These are phyloP conservation scores for Fusarium nisikadoi DNA, from an alignment of 2,329 filamentous ascomycete genomes.

Conservation along the genomic window DNA sequence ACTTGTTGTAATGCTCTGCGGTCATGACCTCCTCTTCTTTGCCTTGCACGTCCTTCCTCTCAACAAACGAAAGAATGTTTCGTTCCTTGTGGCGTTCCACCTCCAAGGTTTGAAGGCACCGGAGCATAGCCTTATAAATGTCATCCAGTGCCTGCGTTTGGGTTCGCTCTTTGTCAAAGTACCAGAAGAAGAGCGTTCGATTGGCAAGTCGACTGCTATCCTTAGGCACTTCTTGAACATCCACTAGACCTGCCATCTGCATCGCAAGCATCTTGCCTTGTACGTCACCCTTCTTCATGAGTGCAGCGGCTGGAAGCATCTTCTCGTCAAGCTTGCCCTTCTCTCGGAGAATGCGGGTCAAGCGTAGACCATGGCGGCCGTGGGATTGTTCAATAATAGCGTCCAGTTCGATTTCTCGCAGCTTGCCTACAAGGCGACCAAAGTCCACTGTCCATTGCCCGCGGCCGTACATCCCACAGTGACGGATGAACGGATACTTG, in stretches of 20 bases:
- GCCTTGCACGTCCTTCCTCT: slow-evolving; percentile 86
- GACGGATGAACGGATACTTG: slow-evolving; percentile 73
- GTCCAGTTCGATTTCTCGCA: slow-evolving; percentile 84
- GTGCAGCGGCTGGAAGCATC: slow-evolving; percentile 79
- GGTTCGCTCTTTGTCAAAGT: slow-evolving; percentile 81
- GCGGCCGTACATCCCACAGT: slow-evolving; percentile 69
- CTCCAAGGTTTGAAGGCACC: slow-evolving; percentile 82
- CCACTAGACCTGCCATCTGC: slow-evolving; percentile 86
- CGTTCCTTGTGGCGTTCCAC: slow-evolving; percentile 78
- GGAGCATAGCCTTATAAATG: slow-evolving; percentile 89
- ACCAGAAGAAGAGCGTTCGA: slow-evolving; percentile 91
- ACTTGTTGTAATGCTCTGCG: slow-evolving; percentile 75
- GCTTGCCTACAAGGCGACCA: slow-evolving; percentile 72
- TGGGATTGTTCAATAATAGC: slow-evolving; percentile 81
- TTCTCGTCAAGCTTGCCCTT: slow-evolving; percentile 97
- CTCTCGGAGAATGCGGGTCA: slow-evolving; percentile 85
- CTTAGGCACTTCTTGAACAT: slow-evolving; percentile 93
- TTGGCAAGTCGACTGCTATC: slow-evolving; percentile 84
- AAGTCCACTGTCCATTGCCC: slow-evolving; percentile 90
- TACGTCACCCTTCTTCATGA: slow-evolving; percentile 87
- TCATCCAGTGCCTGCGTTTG: slow-evolving; percentile 78
- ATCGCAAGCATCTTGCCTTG: slow-evolving; percentile 86
- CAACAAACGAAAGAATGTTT: slow-evolving; percentile 81
- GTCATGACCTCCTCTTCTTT: slow-evolving; percentile 84
- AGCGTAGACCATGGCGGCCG: slow-evolving; percentile 78